phyloP scores from a whole-genome alignment of 176 grass and related monocot species.

The Raddia guianensis region DNA sequence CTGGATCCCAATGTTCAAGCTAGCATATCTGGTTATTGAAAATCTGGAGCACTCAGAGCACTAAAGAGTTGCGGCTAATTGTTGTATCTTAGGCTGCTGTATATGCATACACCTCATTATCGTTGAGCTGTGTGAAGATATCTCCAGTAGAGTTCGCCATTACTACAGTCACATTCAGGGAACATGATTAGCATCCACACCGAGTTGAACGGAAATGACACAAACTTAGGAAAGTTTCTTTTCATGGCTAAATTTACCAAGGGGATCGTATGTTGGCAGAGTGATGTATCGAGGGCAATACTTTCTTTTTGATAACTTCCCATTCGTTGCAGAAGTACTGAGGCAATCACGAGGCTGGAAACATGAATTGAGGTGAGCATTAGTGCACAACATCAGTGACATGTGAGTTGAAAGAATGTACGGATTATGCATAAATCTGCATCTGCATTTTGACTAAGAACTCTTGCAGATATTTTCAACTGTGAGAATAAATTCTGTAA shows the following conservation, averaged over 20 bases:
- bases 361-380: constrained; percentile 35
- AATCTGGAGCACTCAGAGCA: background rate
- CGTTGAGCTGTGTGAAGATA: constrained; percentile 29
- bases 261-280: constrained; percentile 67
- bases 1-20: background rate
- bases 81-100: constrained; percentile 30
- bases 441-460: constrained; percentile 23
- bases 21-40: background rate
- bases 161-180: constrained; percentile 22
- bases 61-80: background rate
- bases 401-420: background rate
- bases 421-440: background rate
- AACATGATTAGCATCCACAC: constrained; percentile 20
- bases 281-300: constrained; percentile 61
- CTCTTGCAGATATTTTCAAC: background rate
- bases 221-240: background rate
- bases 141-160: constrained; percentile 46
- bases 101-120: constrained; percentile 3
- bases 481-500: background rate
- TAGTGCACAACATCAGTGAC: background rate
- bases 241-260: constrained; percentile 44
- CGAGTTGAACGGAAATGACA: background rate
- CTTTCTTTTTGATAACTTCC: constrained; percentile 30
- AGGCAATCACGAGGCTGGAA: constrained; percentile 84
- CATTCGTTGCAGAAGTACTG: constrained; percentile 34